Evolutionary conservation across 352 stramenopile species (phyloP).

Genomic region (Phytophthora nicotianae): DNA sequence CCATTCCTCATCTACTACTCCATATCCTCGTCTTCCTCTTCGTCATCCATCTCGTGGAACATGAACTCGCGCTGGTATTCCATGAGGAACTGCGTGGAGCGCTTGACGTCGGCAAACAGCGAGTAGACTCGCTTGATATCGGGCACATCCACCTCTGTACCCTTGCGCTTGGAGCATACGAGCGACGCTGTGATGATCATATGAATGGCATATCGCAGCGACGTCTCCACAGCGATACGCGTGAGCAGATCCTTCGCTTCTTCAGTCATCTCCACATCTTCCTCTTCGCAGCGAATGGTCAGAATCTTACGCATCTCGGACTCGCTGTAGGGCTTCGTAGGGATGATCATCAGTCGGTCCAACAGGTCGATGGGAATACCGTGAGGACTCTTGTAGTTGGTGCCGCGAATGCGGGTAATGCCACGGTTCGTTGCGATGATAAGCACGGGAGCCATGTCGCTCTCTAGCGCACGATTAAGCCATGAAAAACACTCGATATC

Average conservation of each 20-base stretch:
- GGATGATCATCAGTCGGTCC: slow-evolving; percentile 99
- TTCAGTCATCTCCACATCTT: slow-evolving; percentile 98
- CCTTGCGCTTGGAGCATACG: slow-evolving; percentile 94
- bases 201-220: slow-evolving; percentile 99
- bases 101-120: slow-evolving; percentile 98
- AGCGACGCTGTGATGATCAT: slow-evolving; percentile 99
- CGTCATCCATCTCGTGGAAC: slow-evolving; percentile 94
- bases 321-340: slow-evolving; percentile 96
- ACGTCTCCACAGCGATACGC: slow-evolving; percentile 98
- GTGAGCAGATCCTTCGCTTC: slow-evolving; percentile 97
- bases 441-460: slow-evolving; percentile 96
- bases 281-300: slow-evolving; percentile 96
- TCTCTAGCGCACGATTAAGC: slow-evolving; percentile 98
- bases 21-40: slow-evolving; percentile 42
- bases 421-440: slow-evolving; percentile 99
- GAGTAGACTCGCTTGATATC: slow-evolving; percentile 96
- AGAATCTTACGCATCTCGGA: slow-evolving; percentile 97
- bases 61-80: slow-evolving; percentile 99
- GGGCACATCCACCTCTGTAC: slow-evolving; percentile 85
- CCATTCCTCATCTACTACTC: slow-evolving; percentile 31
- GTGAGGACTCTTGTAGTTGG: slow-evolving; percentile 98
- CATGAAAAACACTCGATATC: slow-evolving; percentile 99
- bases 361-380: slow-evolving; percentile 99
- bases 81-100: slow-evolving; percentile 99
- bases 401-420: slow-evolving; percentile 98